phyloP scores from a whole-genome alignment of 2,329 filamentous ascomycete genomes.

The Cytospora piceicola region DNA sequence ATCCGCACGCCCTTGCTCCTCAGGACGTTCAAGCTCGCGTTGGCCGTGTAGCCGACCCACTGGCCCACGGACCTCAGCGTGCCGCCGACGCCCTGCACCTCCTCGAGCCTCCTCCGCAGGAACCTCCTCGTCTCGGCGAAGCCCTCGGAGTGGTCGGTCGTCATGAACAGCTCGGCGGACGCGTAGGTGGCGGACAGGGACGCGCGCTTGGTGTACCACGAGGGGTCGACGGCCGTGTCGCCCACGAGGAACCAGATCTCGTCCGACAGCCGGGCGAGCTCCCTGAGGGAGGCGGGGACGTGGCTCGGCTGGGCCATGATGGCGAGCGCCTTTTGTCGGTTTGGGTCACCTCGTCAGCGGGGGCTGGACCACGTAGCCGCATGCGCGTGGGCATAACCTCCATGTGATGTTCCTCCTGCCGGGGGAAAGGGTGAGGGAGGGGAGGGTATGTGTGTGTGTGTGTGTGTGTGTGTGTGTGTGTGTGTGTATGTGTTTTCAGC shows the following conservation, averaged over 20 bases:
- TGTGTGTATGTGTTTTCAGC: too few relatives aligned
- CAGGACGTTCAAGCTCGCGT: conserved; percentile 77
- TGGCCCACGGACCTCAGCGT: conserved; percentile 67
- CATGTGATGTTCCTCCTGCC: too few relatives aligned
- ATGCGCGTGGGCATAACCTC: neutral
- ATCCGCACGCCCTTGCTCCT: conserved; percentile 87
- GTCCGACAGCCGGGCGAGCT: conserved; percentile 82
- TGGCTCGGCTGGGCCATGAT: conserved; percentile 86
- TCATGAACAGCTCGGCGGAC: conserved; percentile 90
- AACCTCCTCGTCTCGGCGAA: conserved; percentile 81
- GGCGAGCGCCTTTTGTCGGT: conserved; percentile 70
- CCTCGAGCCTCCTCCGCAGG: conserved; percentile 73
- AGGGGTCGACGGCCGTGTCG: conserved; percentile 78
- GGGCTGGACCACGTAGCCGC: too few relatives aligned
- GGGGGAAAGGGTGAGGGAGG: too few relatives aligned
- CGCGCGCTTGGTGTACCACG: conserved; percentile 77
- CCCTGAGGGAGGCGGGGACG: conserved; percentile 73
- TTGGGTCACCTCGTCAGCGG: too few relatives aligned
- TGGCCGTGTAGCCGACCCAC: conserved; percentile 82
- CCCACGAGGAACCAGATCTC: conserved; percentile 90
- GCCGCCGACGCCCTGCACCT: conserved; percentile 65
- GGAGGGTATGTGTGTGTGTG: too few relatives aligned
- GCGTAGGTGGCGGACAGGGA: conserved; percentile 65
- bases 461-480: too few relatives aligned
- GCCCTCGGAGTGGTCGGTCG: conserved; percentile 75